A percentile compares a stretch with the other conserved stretches of the same genome.
phyloP scores from a whole-genome alignment of 441 rosid genomes.

The Flueggea neowawraea region DNA sequence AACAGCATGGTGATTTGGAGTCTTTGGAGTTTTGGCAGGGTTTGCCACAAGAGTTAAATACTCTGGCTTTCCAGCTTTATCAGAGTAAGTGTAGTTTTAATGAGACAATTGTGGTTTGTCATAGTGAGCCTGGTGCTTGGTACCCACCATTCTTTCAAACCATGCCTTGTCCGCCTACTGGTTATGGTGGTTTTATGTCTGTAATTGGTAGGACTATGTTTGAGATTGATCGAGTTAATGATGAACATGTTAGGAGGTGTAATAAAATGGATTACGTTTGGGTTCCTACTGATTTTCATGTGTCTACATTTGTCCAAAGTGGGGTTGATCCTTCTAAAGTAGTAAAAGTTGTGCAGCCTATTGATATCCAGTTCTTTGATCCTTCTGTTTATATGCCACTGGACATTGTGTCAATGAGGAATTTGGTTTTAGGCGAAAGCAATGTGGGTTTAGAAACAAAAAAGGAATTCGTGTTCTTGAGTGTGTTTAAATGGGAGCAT shows the following conservation, averaged over 20 bases:
- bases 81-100: slow-evolving; percentile 43
- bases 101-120: slow-evolving; percentile 77
- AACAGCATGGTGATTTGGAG: slow-evolving; percentile 75
- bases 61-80: slow-evolving; percentile 47
- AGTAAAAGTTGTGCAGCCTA: slow-evolving; percentile 72
- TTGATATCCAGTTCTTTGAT: slow-evolving; percentile 67
- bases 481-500: slow-evolving; percentile 85
- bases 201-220: slow-evolving; percentile 92
- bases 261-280: slow-evolving; percentile 73
- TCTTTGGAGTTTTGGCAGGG: slow-evolving; percentile 73
- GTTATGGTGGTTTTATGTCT: slow-evolving; percentile 39
- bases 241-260: slow-evolving; percentile 55
- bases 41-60: slow-evolving; percentile 41
- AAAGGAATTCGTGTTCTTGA: slow-evolving; percentile 64
- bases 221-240: slow-evolving; percentile 73
- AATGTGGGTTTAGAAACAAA: slow-evolving; percentile 3
- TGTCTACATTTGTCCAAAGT: slow-evolving; percentile 60
- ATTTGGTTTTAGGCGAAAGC: slow-evolving; percentile 45
- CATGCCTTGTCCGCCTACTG: slow-evolving; percentile 72
- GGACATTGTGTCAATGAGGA: slow-evolving; percentile 33
- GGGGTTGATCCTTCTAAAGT: slow-evolving; percentile 77
- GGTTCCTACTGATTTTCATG: slow-evolving; percentile 91
- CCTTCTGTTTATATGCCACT: slow-evolving; percentile 49
- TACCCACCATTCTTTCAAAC: slow-evolving; percentile 79
- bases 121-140: slow-evolving; percentile 97